Evolutionary conservation across 768 basidiomycete genomes (phyloP), one percentile per base, ranked within the genome.

Genomic region (Amanita inopinata): DNA sequence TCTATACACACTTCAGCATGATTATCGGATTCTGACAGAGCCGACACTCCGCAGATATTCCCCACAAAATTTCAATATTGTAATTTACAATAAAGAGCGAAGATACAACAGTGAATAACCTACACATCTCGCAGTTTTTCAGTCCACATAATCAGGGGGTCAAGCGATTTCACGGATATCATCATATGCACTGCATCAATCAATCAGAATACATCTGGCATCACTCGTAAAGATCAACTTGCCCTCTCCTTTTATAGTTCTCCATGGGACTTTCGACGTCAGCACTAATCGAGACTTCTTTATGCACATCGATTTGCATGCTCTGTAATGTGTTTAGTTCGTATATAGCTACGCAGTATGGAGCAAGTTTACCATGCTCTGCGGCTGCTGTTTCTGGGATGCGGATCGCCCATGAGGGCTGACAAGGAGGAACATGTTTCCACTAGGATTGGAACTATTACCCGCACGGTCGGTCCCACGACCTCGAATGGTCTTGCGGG

Each of bases 401-500:
- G n/a, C 27, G 48, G 48, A 19, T 25, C 34, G 22, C 50, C 45
- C 2, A 49, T 50, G 41, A 41, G 52, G 38, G 48, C 49, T 55
- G 33, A 59, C 53, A 48, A 57, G 39, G 45, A 54, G 53, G 45
- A 52, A 44, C 5, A 49, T 47, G 35, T 56, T 47, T 12, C 51
- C 24, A 45, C 47, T 25, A 37, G 38, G 44, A 11, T 49, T 51
- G 30, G 49, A 52, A 41, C 46, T 53, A 18, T 48, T 52, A 7
- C 49, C 57, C 38, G 58, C 51, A 14, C 54, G 59, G 24, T 78
- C 74, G 1, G 74, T 72, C 9, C 74, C 75, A 35, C 64, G 65
- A 3, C 74, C 78, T 33, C 71, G 63, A 41, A 69, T 53, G 20
- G 62, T 62, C 46, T 66, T 61, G 11, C 78, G 70, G 11, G 78